Evolutionary conservation across 1,139 yeast genomes (phyloP).

Genomic region (Zygosaccharomyces sapae): DNA sequence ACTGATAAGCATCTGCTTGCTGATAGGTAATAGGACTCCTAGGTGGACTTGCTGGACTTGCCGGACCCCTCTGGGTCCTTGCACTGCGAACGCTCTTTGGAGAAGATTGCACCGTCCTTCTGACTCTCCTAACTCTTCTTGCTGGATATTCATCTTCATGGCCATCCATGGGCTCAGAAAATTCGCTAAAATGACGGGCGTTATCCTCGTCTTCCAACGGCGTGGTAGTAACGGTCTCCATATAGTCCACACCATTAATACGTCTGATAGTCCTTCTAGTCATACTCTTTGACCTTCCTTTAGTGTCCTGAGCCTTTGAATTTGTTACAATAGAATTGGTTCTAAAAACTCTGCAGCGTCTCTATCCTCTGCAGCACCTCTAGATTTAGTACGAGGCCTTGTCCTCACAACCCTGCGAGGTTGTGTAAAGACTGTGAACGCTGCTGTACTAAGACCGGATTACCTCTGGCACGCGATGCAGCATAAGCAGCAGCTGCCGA

Average conservation of each 20-base stretch:
- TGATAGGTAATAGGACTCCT: background rate
- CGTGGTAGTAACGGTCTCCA: conserved; percentile 35
- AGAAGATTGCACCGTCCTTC: background rate
- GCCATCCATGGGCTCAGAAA: conserved; percentile 22
- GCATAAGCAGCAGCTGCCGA: conserved; percentile 36
- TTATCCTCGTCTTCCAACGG: conserved; percentile 17
- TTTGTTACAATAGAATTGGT: conserved; percentile 34
- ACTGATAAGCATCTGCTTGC: background rate
- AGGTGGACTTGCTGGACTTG: background rate
- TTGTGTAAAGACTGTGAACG: conserved; percentile 4
- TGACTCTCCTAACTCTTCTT: background rate
- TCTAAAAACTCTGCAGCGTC: conserved; percentile 15
- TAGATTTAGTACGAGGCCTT: background rate
- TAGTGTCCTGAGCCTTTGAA: conserved; percentile 31
- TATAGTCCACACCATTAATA: conserved; percentile 33
- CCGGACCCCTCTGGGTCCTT: background rate
- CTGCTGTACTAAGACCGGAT: conserved; percentile 9
- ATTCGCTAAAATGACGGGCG: conserved; percentile 32
- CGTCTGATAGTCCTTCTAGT: conserved; percentile 32
- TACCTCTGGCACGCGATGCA: conserved; percentile 17
- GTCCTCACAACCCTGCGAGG: conserved; percentile 8
- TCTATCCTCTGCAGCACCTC: background rate
- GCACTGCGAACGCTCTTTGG: background rate
- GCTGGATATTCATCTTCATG: conserved; percentile 10
- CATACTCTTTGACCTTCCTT: conserved; percentile 34